These are phyloP conservation scores for Lentinus polychrous DNA, from an alignment of 1,284 basidiomycete genomes.

Conservation along the genomic window DNA sequence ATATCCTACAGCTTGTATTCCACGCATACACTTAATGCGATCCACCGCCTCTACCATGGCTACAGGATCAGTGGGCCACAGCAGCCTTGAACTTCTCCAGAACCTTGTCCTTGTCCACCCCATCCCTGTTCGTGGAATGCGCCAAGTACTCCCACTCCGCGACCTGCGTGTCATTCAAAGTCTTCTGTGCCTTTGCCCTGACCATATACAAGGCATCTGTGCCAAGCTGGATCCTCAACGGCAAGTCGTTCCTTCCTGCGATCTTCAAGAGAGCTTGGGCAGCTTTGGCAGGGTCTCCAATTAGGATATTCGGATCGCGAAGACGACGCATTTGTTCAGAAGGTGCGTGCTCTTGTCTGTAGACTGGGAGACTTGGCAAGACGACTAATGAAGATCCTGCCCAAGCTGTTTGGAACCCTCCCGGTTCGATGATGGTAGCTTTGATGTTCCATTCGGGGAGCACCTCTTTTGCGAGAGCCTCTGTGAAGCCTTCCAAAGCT, in stretches of 20 bases:
- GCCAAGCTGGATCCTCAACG: conserved; percentile 28
- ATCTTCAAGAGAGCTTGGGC: conserved; percentile 15
- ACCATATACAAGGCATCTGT: conserved; percentile 23
- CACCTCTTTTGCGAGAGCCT: conserved; percentile 23
- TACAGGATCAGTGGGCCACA: not conserved
- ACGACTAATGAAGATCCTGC: conserved; percentile 10
- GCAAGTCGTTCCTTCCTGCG: conserved; percentile 18
- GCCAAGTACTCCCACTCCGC: conserved; percentile 8
- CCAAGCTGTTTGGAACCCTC: conserved; percentile 28
- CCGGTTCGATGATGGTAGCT: conserved; percentile 30
- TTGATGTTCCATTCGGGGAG: conserved; percentile 25
- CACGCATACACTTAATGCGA: too few species aligned
- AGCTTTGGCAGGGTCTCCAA: conserved; percentile 17
- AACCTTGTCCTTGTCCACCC: conserved; percentile 9
- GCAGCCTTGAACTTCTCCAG: conserved; percentile 2
- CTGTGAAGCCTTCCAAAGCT: conserved; percentile 32
- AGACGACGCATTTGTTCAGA: conserved; percentile 5
- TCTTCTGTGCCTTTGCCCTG: conserved; percentile 17
- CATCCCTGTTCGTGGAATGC: conserved; percentile 14
- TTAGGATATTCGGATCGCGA: not conserved
- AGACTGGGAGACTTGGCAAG: conserved; percentile 13
- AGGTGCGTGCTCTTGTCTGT: conserved; percentile 13
- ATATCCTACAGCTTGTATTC: too few species aligned
- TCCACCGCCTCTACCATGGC: too few species aligned
- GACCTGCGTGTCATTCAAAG: conserved; percentile 2